Percentiles rank a stretch among this genome's conserved stretches.
These are phyloP conservation scores for Tolypocladium album DNA, from an alignment of 2,329 filamentous ascomycete genomes.

Conservation along the genomic window DNA sequence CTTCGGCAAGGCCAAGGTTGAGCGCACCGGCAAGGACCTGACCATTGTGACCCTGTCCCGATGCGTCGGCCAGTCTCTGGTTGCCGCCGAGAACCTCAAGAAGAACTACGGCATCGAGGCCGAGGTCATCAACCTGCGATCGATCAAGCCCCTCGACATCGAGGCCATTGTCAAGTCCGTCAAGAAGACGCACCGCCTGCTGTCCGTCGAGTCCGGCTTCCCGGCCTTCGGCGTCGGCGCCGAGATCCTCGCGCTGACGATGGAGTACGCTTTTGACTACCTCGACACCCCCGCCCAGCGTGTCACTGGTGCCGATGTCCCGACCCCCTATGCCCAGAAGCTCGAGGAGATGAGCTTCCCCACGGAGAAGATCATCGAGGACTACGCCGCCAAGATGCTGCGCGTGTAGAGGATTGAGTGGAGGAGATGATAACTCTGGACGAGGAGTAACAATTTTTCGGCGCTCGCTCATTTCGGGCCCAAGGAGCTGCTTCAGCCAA, in stretches of 20 bases:
- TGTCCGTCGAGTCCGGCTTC: slow-evolving; percentile 92
- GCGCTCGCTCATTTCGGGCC: background rate
- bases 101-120: slow-evolving; percentile 92
- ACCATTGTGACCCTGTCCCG: slow-evolving; percentile 93
- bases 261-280: slow-evolving; percentile 98
- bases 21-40: slow-evolving; percentile 89
- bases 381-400: slow-evolving; percentile 83
- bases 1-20: slow-evolving; percentile 98
- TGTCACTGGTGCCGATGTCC: slow-evolving; percentile 93
- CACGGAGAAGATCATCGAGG: slow-evolving; percentile 74
- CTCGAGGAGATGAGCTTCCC: slow-evolving; percentile 96
- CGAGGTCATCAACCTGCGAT: slow-evolving; percentile 97
- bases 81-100: slow-evolving; percentile 84
- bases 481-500: background rate
- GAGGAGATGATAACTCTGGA: background rate
- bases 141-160: slow-evolving; percentile 91
- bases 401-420: slow-evolving; percentile 46
- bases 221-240: slow-evolving; percentile 87
- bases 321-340: slow-evolving; percentile 86
- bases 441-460: slow-evolving; percentile 1
- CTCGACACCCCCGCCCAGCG: slow-evolving; percentile 87
- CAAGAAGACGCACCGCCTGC: slow-evolving; percentile 93
- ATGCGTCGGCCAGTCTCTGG: slow-evolving; percentile 84
- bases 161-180: slow-evolving; percentile 93
- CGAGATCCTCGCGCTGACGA: slow-evolving; percentile 86